A percentile compares a stretch with the other conserved stretches of the same genome.
phyloP scores from a whole-genome alignment of 345 rosid genomes.

The Luvunga scandens region DNA sequence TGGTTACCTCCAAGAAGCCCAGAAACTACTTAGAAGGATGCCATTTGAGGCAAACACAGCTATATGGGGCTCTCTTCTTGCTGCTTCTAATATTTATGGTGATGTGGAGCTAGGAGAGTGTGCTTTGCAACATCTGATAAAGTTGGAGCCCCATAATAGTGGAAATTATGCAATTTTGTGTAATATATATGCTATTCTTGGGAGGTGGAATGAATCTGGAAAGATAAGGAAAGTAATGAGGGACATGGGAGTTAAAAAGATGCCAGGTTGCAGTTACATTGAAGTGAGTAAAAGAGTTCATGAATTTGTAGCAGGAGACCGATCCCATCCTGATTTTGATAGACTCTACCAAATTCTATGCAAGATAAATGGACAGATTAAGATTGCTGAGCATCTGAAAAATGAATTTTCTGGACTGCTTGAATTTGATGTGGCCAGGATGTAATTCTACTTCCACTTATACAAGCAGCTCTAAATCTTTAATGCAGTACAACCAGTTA shows the following conservation, averaged over 20 bases:
- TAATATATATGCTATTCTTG: constrained; percentile 48
- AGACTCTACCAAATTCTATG: constrained; percentile 36
- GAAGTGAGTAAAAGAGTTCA: constrained; percentile 46
- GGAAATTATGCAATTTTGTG: constrained; percentile 73
- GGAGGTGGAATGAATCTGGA: constrained; percentile 67
- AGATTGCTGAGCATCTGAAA: constrained; percentile 19
- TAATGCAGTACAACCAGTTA: neutral
- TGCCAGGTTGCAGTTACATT: constrained; percentile 63
- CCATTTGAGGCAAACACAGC: constrained; percentile 70
- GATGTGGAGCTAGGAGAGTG: constrained; percentile 55
- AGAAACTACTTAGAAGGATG: constrained; percentile 43
- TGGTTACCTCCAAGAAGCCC: constrained; percentile 59
- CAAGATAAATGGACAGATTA: constrained; percentile 37
- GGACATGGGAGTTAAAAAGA: constrained; percentile 53
- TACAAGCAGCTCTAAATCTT: neutral
- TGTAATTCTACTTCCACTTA: constrained; percentile 1
- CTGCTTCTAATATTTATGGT: constrained; percentile 58
- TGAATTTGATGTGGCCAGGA: constrained; percentile 21
- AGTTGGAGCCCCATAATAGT: constrained; percentile 71
- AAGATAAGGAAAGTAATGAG: constrained; percentile 59
- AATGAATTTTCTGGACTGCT: constrained; percentile 15
- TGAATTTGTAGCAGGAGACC: constrained; percentile 55
- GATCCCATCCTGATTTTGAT: constrained; percentile 39
- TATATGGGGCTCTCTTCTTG: constrained; percentile 82
- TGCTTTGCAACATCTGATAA: constrained; percentile 48